Percentiles rank a stretch among this genome's conserved stretches.
phyloP scores from a whole-genome alignment of 2,329 filamentous ascomycete species.

The Zymoseptoria tritici region DNA sequence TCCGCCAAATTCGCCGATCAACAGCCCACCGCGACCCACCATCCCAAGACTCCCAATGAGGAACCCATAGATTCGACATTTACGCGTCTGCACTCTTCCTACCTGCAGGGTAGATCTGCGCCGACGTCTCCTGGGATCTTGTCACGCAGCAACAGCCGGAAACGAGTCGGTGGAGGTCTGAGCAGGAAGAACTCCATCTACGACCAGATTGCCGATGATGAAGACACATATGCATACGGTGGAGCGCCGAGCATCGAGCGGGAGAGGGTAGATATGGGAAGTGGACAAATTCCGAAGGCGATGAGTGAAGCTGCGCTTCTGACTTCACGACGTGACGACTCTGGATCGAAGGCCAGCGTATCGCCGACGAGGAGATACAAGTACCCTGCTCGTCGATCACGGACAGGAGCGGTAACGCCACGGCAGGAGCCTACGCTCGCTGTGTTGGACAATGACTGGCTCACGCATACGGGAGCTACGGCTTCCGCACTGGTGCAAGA shows the following conservation, averaged over 20 bases:
- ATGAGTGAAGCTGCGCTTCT: constrained; percentile 40
- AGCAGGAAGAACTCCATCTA: constrained; percentile 26
- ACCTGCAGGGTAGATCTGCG: constrained; percentile 43
- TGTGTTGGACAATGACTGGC: constrained; percentile 46
- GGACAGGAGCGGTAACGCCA: constrained; percentile 12
- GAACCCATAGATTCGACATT: constrained; percentile 20
- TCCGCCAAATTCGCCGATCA: constrained; percentile 37
- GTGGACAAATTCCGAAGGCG: constrained; percentile 35
- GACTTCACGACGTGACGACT: constrained; percentile 15
- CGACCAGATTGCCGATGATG: constrained; percentile 16
- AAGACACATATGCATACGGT: constrained; percentile 14
- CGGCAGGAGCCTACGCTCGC: constrained; percentile 12
- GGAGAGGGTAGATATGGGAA: constrained; percentile 6
- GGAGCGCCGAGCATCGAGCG: neutral
- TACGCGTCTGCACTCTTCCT: constrained; percentile 33
- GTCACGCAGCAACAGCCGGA: constrained; percentile 35
- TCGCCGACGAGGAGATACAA: constrained; percentile 12
- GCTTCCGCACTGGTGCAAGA: constrained; percentile 52
- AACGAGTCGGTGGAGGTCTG: constrained; percentile 26
- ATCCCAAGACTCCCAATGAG: constrained; percentile 20
- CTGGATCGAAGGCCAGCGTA: constrained; percentile 1
- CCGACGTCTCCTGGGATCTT: constrained; percentile 44
- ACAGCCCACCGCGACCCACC: constrained; percentile 27
- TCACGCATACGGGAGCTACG: constrained; percentile 50
- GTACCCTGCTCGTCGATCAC: constrained; percentile 3